Base-by-base conservation (phyloP, 2,329 filamentous ascomycete genomes). In the Leptographium flavum region DNA sequence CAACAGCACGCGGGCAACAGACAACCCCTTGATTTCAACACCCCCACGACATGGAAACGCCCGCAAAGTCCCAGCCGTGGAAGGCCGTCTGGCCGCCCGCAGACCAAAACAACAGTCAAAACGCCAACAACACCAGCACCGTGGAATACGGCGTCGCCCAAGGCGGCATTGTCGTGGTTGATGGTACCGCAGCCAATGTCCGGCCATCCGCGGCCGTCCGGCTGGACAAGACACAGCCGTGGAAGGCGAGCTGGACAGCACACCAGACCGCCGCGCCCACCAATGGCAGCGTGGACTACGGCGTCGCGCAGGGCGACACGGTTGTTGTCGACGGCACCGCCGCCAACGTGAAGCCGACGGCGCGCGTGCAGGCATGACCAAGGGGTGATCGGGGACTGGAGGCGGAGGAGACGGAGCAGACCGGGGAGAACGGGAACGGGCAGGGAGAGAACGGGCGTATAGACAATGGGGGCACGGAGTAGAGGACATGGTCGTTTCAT, bases 111-210 rank as follows among this genome's bases (percentile, higher is more conserved):
- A n/a, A n/a, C n/a, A 15, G 19, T 19, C 28, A 36, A 3, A n/a
- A 27, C 2, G 11, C 17, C 19, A 22, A 41, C 27, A 19, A 27
- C n/a, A 21, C 4, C 33, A 17, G n/a, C 27, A 2, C 19, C 28
- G 21, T 43, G 31, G 47, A 49, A 22, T 49, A 45, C 39, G 47
- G 49, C 37, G 28, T 49, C 25, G 35, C 41, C 22, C 31, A 45
- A 28, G 46, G 49, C 23, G 37, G 25, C 33, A 23, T 49, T 5
- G 47, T 47, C 19, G 47, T 49, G 7, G 42, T 49, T 27, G 49
- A 50, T 36, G 49, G 49, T 31, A 49, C 49, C 0, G 49, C 49
- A 9, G 49, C 49, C 39, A 47, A 49, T 27, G 43, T 47, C 37
- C 48, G 48, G 44, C 49, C 46, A 31, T 36, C 49, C 1, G 42